Conservation (phyloP, 2,329 filamentous ascomycete species). For the Fusarium buharicum region DNA sequence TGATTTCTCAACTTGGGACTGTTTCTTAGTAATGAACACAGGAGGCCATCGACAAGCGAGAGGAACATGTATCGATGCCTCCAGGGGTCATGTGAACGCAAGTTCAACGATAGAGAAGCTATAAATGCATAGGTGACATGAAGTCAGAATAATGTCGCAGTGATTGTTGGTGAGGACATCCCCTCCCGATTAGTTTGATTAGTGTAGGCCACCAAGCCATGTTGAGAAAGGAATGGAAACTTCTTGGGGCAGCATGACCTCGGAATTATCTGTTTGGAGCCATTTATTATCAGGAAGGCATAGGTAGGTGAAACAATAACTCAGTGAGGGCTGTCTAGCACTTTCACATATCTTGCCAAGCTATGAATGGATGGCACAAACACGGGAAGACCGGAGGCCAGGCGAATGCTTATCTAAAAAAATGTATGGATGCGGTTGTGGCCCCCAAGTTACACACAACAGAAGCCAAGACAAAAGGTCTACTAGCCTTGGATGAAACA, state of each 20-base stretch:
- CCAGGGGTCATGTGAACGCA: background rate
- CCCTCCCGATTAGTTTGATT: background rate
- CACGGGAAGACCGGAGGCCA: background rate
- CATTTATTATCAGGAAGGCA: no score
- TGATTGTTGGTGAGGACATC: background rate
- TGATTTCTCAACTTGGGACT: constrained; percentile 20
- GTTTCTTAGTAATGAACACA: constrained; percentile 3
- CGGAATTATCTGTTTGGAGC: background rate
- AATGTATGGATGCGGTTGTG: background rate
- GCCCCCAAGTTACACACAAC: constrained; percentile 2
- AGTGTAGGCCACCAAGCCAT: constrained; percentile 13
- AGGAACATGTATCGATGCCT: background rate
- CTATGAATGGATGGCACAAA: background rate
- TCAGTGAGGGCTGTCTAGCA: background rate
- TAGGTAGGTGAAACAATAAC: background rate
- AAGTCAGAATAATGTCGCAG: constrained; percentile 32
- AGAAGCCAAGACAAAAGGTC: constrained; percentile 29
- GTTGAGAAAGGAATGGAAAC: constrained; percentile 9
- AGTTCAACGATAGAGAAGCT: constrained; percentile 9
- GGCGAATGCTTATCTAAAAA: background rate
- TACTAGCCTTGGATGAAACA: background rate
- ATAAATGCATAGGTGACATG: constrained; percentile 3
- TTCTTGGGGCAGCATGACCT: constrained; percentile 6
- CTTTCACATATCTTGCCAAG: background rate
- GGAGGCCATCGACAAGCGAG: background rate